These are phyloP conservation scores for Fistulinella prunicolor DNA, from an alignment of 768 basidiomycete genomes.

Conservation along the genomic window DNA sequence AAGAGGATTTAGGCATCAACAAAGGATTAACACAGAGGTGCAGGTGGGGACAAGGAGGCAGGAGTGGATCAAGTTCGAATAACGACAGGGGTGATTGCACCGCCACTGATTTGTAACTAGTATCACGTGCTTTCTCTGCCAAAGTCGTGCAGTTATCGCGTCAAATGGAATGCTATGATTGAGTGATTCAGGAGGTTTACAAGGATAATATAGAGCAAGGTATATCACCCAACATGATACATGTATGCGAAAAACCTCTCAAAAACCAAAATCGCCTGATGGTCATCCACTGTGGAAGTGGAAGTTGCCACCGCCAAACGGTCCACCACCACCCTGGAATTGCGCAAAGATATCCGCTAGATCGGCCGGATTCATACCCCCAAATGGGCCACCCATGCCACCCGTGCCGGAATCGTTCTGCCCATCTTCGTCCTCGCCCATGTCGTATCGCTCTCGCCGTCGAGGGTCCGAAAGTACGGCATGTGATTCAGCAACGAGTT, in stretches of 20 bases:
- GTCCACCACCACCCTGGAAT: slow-evolving; percentile 46
- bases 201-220: slow-evolving; percentile 5
- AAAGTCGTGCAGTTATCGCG: too few relatives aligned
- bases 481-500: slow-evolving; percentile 80
- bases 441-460: slow-evolving; percentile 71
- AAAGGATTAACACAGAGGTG: too few relatives aligned
- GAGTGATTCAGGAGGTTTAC: too few relatives aligned
- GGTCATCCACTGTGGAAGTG: slow-evolving; percentile 22
- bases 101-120: background rate
- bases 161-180: too few relatives aligned
- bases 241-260: background rate
- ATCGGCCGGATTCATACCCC: slow-evolving; percentile 45
- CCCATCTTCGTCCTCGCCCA: slow-evolving; percentile 81
- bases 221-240: slow-evolving; percentile 7
- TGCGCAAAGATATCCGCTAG: slow-evolving; percentile 63
- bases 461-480: slow-evolving; percentile 76
- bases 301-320: slow-evolving; percentile 32
- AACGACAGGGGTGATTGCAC: slow-evolving; percentile 20
- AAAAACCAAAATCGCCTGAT: slow-evolving; percentile 18
- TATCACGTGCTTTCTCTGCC: slow-evolving; percentile 9
- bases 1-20: background rate
- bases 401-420: slow-evolving; percentile 41
- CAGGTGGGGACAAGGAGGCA: background rate
- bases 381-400: slow-evolving; percentile 43
- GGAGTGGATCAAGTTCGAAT: background rate